A percentile compares a stretch with the other conserved stretches of the same genome.
phyloP scores from a whole-genome alignment of 208 protist species.

The Porcisia hertigi region DNA sequence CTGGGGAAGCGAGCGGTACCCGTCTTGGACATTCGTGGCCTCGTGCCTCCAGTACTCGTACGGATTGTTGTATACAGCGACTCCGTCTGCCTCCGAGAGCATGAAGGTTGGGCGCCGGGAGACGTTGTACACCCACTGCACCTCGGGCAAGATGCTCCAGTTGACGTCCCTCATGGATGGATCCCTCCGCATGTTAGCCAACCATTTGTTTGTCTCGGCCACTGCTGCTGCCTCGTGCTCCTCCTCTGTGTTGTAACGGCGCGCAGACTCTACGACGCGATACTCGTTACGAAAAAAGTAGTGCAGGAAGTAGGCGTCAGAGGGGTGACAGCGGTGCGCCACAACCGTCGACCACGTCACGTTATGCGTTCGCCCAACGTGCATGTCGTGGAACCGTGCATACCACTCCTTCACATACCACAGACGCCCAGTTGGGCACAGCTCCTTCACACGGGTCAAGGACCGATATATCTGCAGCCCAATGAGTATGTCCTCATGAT shows the following conservation, averaged over 20 bases:
- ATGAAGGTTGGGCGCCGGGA: background rate
- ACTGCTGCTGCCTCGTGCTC: conserved; percentile 2
- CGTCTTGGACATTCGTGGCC: background rate
- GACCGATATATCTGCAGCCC: background rate
- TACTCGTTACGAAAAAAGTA: conserved; percentile 14
- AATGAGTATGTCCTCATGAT: conserved; percentile 13
- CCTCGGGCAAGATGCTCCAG: background rate
- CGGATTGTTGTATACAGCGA: background rate
- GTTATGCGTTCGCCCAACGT: conserved; percentile 6
- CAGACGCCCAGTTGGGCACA: background rate
- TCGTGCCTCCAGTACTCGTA: background rate
- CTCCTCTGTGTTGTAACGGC: background rate
- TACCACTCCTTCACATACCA: conserved; percentile 11
- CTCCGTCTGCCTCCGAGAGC: background rate
- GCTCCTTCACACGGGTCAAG: background rate
- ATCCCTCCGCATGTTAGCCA: background rate
- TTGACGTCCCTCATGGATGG: background rate
- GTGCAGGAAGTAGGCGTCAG: conserved; percentile 11
- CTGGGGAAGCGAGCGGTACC: background rate
- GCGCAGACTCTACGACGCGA: background rate
- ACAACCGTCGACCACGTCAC: conserved; percentile 23
- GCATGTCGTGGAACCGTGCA: conserved; percentile 20
- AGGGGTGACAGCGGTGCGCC: conserved; percentile 19
- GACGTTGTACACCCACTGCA: background rate
- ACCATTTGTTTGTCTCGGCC: background rate